Conservation (phyloP, 78 protist genomes). For the Polysphondylium violaceum region DNA sequence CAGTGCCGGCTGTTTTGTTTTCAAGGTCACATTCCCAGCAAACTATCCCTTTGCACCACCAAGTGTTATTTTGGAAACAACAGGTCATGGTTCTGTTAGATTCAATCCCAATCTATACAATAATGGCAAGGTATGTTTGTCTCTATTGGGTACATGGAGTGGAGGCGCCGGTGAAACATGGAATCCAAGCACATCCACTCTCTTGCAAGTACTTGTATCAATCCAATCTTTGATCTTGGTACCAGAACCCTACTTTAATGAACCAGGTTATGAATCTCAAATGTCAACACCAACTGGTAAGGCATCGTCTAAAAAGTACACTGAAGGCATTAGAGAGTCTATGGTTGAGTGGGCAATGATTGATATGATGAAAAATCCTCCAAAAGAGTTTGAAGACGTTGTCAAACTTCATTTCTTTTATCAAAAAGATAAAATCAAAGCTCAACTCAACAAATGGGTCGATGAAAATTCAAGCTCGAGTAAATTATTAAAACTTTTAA, state of each 20-base stretch:
- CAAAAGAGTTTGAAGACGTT: conserved; percentile 72
- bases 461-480: conserved; percentile 19
- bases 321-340: conserved; percentile 55
- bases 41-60: conserved; percentile 88
- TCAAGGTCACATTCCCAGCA: conserved; percentile 72
- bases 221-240: conserved; percentile 90
- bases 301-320: conserved; percentile 18
- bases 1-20: conserved; percentile 77
- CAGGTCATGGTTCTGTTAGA: conserved; percentile 89
- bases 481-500: conserved; percentile 34
- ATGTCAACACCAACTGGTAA: conserved; percentile 71
- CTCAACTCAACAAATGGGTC: conserved; percentile 62
- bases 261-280: conserved; percentile 91
- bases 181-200: conserved; percentile 85
- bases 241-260: conserved; percentile 90
- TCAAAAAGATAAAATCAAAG: conserved; percentile 34
- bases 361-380: conserved; percentile 64
- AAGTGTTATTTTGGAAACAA: conserved; percentile 79
- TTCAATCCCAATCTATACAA: conserved; percentile 92
- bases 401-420: conserved; percentile 68
- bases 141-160: conserved; percentile 91
- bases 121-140: conserved; percentile 84
- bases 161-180: conserved; percentile 87
- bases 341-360: conserved; percentile 81
- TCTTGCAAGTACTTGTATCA: conserved; percentile 87